Evolutionary conservation across 2,329 filamentous ascomycete species (phyloP).

Genomic region (Penicillium sclerotiorum): DNA sequence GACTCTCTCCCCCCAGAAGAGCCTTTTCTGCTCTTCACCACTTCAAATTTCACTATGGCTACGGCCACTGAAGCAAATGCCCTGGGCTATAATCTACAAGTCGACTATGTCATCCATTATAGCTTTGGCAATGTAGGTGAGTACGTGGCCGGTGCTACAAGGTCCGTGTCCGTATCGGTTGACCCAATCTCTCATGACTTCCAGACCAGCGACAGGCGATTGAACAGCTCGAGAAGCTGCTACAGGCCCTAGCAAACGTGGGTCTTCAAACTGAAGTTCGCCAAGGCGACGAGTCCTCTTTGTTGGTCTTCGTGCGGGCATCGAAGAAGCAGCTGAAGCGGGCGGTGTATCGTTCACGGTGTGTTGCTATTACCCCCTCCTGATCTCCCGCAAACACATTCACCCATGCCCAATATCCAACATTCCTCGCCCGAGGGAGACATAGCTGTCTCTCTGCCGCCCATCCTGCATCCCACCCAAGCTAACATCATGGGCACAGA

Average conservation of each 20-base stretch:
- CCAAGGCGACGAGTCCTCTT: conserved; percentile 71
- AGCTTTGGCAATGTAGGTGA: conserved; percentile 69
- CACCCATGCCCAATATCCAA: too few relatives aligned
- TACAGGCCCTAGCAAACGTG: conserved; percentile 72
- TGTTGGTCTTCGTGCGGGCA: conserved; percentile 84
- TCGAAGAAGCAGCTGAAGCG: conserved; percentile 74
- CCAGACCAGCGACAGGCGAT: conserved; percentile 70
- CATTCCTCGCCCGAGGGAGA: too few relatives aligned
- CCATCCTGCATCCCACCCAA: neutral
- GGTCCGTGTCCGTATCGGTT: conserved; percentile 1
- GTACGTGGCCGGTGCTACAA: conserved; percentile 12
- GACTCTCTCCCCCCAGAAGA: conserved; percentile 3
- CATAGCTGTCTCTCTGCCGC: neutral
- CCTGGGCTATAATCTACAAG: conserved; percentile 62
- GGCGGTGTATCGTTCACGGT: conserved; percentile 83
- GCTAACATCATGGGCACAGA: conserved; percentile 46
- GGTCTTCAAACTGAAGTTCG: conserved; percentile 88
- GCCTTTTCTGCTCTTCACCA: conserved; percentile 9
- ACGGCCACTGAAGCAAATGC: conserved; percentile 28
- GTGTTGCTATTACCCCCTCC: conserved; percentile 5
- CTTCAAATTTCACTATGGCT: conserved; percentile 28
- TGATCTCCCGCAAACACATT: too few relatives aligned
- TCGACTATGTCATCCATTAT: conserved; percentile 89
- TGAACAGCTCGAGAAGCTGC: conserved; percentile 75
- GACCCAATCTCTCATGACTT: neutral